Evolutionary conservation across 345 rosid genomes (phyloP).

Genomic region (Raphanus sativus): DNA sequence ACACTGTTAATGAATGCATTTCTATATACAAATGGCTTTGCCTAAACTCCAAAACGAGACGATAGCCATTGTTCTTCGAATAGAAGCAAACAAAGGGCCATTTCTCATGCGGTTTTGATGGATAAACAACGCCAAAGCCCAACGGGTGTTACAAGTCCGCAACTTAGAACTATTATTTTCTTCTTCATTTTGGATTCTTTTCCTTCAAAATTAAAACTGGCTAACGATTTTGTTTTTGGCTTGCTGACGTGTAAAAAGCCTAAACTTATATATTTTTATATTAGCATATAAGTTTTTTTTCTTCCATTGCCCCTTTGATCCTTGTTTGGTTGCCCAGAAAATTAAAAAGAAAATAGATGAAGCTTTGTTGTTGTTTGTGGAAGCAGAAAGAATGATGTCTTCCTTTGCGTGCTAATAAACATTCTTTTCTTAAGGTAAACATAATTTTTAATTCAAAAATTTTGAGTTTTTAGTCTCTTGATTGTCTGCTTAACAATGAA

Average conservation of each 20-base stretch:
- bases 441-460: background rate
- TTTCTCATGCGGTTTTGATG: constrained; percentile 14
- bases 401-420: constrained; percentile 26
- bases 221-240: background rate
- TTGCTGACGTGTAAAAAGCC: constrained; percentile 22
- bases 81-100: constrained; percentile 12
- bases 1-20: background rate
- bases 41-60: no score
- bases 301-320: constrained; percentile 10
- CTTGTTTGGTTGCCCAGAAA: constrained; percentile 43
- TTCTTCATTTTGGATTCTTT: background rate
- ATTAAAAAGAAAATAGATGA: background rate
- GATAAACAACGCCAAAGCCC: constrained; percentile 2
- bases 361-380: constrained; percentile 21
- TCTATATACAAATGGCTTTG: background rate
- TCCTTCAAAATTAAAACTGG: background rate
- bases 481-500: constrained; percentile 17
- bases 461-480: constrained; percentile 16
- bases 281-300: constrained; percentile 10
- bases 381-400: constrained; percentile 27
- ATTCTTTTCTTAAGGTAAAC: constrained; percentile 26
- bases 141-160: background rate
- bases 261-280: background rate
- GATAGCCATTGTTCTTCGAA: no score
- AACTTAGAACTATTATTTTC: background rate